phyloP scores from a whole-genome alignment of 352 stramenopile genomes.

The Phytophthora sp. region DNA sequence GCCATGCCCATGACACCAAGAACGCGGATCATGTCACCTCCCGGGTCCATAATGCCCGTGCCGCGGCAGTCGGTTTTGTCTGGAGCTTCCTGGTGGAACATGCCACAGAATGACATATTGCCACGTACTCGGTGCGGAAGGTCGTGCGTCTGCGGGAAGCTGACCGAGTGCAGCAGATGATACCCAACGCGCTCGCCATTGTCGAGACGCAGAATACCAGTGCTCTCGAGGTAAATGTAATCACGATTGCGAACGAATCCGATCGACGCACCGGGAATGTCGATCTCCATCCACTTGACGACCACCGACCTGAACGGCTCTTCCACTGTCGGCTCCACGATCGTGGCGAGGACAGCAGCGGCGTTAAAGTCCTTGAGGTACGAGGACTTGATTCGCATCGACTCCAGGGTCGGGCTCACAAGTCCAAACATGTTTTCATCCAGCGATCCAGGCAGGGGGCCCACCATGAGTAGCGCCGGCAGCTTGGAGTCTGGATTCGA shows the following conservation, averaged over 20 bases:
- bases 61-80: conserved; percentile 21
- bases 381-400: conserved; percentile 26
- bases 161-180: conserved; percentile 28
- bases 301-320: conserved; percentile 44
- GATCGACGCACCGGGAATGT: background rate
- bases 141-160: conserved; percentile 22
- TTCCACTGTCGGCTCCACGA: conserved; percentile 43
- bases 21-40: conserved; percentile 25
- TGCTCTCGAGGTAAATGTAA: conserved; percentile 30
- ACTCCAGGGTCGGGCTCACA: conserved; percentile 30
- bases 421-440: conserved; percentile 50
- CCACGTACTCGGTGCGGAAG: conserved; percentile 27
- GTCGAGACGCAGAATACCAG: conserved; percentile 4
- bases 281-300: conserved; percentile 45
- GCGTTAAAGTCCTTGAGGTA: conserved; percentile 29
- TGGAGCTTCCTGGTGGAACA: conserved; percentile 32
- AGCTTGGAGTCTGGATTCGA: conserved; percentile 18
- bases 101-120: conserved; percentile 45
- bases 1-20: conserved; percentile 15
- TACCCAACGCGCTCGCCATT: conserved; percentile 26
- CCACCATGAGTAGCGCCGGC: conserved; percentile 25
- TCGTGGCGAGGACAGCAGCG: conserved; percentile 43
- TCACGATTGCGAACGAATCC: conserved; percentile 28
- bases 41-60: conserved; percentile 20
- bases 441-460: conserved; percentile 27